Evolutionary conservation across 2,329 filamentous ascomycete genomes (phyloP), one percentile per base, ranked within the genome.

Genomic region (Thielaviopsis cerberus): DNA sequence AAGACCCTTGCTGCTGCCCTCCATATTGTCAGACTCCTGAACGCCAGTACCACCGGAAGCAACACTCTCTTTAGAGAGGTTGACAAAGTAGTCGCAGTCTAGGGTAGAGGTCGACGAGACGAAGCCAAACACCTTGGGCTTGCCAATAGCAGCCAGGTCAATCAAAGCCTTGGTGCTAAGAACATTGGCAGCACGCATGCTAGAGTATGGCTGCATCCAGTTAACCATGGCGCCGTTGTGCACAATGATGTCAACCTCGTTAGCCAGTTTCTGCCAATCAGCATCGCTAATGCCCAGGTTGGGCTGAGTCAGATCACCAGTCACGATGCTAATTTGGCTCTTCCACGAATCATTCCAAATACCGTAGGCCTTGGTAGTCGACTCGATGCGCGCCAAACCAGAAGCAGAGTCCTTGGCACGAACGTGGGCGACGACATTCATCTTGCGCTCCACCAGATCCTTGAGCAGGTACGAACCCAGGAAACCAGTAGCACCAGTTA

Each of bases 401-500:
- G 77, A 74, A 25, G 76, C 68, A 3, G 75, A 65, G 59, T 80
- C 79, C 67, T 83, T 82, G 45, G 81, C 81, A 55, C 89, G 83
- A 3, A 94, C 84, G 59, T 90, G 82, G 0, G 83, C 82, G 59
- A 94, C 81, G 10, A 94, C 75, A 63, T 78, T 82, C 20, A 72
- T 69, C 20, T 72, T 72, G 24, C 84, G 75, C 45, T 78, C 77
- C 1, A 96, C 75, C 1, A 95, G 70, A 58, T 94, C 87, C 58
- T 78, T 78, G 30, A 94, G 73, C 11, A 96, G 74, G 66, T 89
- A 94, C 0, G 86, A 79, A 26, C 90, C 90, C 22, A 96, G 71
- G 74, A 96, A 96, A 6, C 88, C 88, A 24, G 88, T 96, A 3
- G 87, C 88, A 51, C 91, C 89, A 2, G 90, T 96, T 4, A 96